These are phyloP conservation scores for Mycena galericulata DNA, from an alignment of 768 basidiomycete genomes.

Conservation along the genomic window DNA sequence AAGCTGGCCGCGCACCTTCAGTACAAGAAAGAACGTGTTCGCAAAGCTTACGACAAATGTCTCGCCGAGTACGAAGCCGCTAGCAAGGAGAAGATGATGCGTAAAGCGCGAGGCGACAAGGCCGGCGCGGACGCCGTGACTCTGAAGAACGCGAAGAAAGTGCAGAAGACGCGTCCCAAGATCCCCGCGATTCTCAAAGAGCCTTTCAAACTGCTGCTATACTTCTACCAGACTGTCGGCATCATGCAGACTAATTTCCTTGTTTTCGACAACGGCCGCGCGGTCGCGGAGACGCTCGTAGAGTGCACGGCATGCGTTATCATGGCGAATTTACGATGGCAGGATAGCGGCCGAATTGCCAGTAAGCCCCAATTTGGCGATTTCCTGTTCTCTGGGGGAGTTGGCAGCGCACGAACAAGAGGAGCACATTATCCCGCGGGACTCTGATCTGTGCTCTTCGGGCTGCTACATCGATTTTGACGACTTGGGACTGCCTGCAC, in stretches of 20 bases:
- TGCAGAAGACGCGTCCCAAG: constrained; percentile 8
- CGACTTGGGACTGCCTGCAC: background rate
- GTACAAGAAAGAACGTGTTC: background rate
- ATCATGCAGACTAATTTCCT: background rate
- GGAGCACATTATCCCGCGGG: background rate
- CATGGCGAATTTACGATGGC: background rate
- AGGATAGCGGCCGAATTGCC: background rate
- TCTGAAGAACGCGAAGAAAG: background rate
- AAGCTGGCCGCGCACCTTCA: background rate
- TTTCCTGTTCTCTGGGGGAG: background rate
- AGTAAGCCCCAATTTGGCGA: background rate
- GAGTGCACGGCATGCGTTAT: background rate
- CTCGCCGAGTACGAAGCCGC: background rate
- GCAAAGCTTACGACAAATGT: constrained; percentile 4
- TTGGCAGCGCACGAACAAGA: background rate
- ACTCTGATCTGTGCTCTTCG: background rate
- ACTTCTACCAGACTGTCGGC: background rate
- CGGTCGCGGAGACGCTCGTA: background rate
- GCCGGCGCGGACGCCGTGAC: background rate
- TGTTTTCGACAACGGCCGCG: background rate
- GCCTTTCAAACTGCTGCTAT: background rate
- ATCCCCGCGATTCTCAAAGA: constrained; percentile 2
- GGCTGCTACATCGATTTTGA: background rate
- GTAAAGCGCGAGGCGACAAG: background rate
- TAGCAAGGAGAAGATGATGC: background rate